These are phyloP conservation scores for Colletotrichum noveboracense DNA, from an alignment of 2,329 filamentous ascomycete species.

Conservation along the genomic window DNA sequence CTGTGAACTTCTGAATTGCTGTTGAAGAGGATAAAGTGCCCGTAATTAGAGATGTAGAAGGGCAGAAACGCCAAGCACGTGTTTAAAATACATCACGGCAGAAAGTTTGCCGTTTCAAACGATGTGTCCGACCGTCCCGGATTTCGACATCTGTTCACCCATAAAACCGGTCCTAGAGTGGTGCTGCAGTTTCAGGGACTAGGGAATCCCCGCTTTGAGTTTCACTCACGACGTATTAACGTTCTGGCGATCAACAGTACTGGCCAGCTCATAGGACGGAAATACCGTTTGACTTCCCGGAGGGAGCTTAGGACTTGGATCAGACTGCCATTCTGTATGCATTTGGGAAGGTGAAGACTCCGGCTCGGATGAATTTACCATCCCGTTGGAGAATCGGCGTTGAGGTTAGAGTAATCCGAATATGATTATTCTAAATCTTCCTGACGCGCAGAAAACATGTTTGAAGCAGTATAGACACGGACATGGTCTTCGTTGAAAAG, in stretches of 20 bases:
- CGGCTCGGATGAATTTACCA: neutral
- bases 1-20: neutral
- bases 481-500: neutral
- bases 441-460: accelerated
- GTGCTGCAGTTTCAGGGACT: neutral
- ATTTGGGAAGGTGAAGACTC: neutral
- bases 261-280: neutral
- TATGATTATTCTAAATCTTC: neutral
- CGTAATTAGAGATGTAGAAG: accelerated
- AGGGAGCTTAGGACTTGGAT: neutral
- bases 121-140: constrained; percentile 3
- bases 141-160: neutral
- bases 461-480: neutral
- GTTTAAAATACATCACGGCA: neutral
- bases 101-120: constrained; percentile 13
- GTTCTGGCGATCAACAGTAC: neutral
- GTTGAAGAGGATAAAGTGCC: neutral
- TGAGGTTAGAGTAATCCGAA: neutral
- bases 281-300: neutral
- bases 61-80: neutral
- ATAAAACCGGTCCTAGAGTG: neutral
- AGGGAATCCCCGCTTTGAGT: neutral
- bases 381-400: neutral
- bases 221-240: neutral
- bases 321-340: neutral